Evolutionary conservation across 768 basidiomycete species (phyloP), one percentile per base, ranked within the genome.

Genomic region (Mycena leptocephala): DNA sequence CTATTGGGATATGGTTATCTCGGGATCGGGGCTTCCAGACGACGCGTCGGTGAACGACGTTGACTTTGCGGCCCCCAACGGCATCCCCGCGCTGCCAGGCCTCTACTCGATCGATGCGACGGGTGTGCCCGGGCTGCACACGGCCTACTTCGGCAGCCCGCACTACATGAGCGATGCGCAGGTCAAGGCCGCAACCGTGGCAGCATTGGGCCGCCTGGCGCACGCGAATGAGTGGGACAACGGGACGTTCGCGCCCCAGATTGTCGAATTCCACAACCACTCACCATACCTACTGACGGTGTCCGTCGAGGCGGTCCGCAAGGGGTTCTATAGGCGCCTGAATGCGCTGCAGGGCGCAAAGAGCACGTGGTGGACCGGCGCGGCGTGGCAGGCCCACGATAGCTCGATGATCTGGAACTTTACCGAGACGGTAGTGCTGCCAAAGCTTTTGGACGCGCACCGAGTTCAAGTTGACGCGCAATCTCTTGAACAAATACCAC

Each of bases 81-180:
- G 20, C 30, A 58, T 58, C 56, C 56, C 56, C 26, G 56, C 56
- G 28, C 56, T 8, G 56, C 56, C 56, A 26, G 56, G 56, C 30
- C 30, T 58, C 20, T 58, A 58, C 28, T 16, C 20, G 56, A 26
- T 58, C 56, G 56, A 26, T 26, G 26, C 56, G 56, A 26, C 56
- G 56, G 56, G 56, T 26, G 56, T 58, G 30, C 20, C 26, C 56
- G 56, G 56, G 56, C 56, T 58, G 56, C 20, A 16, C 26, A 8
- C 30, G 56, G 56, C 56, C 56, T 58, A 58, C 56, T 58, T 58
- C 56, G 56, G 56, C n/a, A n/a, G n/a, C n/a, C n/a, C n/a, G n/a
- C n/a, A n/a, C n/a, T n/a, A n/a, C n/a, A n/a, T n/a, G n/a, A n/a
- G n/a, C n/a, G n/a, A n/a, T n/a, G n/a, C n/a, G n/a, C n/a, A n/a